phyloP scores from a whole-genome alignment of 305 asterid species.

The Fraxinus xanthoxyloides region DNA sequence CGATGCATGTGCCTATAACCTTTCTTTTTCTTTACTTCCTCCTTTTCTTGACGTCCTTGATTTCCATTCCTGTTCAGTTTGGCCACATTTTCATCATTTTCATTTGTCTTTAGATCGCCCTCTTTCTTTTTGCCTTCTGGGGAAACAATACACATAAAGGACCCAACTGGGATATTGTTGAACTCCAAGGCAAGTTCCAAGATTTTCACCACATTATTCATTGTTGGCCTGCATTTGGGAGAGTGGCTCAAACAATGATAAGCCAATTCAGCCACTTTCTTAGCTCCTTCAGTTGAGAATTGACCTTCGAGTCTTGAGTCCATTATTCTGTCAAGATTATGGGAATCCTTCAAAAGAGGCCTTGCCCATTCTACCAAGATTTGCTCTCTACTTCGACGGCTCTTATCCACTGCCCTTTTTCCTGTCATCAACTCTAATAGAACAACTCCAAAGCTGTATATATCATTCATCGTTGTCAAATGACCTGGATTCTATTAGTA shows the following conservation, averaged over 20 bases:
- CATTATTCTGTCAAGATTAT: conserved; percentile 52
- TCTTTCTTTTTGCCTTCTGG: conserved; percentile 12
- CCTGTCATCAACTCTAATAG: conserved; percentile 71
- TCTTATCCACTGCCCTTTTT: conserved; percentile 55
- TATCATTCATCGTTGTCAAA: conserved; percentile 75
- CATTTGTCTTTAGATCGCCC: conserved; percentile 7
- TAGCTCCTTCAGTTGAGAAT: conserved; percentile 63
- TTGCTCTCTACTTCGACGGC: conserved; percentile 60
- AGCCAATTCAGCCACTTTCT: conserved; percentile 63
- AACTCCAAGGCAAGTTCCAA: conserved; percentile 45
- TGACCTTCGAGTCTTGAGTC: conserved; percentile 71
- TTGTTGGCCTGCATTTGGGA: conserved; percentile 67
- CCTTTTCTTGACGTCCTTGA: not conserved
- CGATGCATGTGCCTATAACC: conserved; percentile 41
- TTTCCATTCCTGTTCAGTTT: conserved; percentile 7
- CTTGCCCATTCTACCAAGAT: conserved; percentile 76
- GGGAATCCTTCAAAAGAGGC: conserved; percentile 60
- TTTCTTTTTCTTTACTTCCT: conserved; percentile 27
- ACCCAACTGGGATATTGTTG: conserved; percentile 49
- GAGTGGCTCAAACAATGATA: conserved; percentile 55
- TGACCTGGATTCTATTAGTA: conserved; percentile 43
- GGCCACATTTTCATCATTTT: conserved; percentile 20
- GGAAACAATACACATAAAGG: conserved; percentile 55
- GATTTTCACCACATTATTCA: conserved; percentile 57
- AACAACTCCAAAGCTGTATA: conserved; percentile 79